These are phyloP conservation scores for Paecilomyces variotii DNA, from an alignment of 2,329 filamentous ascomycete species.

Conservation along the genomic window DNA sequence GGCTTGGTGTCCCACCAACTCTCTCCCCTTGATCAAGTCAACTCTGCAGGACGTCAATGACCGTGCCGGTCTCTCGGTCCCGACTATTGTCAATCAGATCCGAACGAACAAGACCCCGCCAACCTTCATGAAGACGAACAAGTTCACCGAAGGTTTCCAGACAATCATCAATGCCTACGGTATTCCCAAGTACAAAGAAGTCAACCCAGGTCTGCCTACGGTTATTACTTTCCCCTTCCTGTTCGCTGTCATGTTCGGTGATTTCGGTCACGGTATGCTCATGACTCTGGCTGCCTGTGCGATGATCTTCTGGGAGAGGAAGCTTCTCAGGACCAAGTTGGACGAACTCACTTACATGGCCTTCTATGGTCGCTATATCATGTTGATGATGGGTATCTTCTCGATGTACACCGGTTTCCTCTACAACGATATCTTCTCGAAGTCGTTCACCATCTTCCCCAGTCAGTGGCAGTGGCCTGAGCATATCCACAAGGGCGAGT, in stretches of 20 bases:
- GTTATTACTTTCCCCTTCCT: slow-evolving; percentile 99
- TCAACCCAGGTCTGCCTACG: slow-evolving; percentile 91
- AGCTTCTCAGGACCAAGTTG: slow-evolving; percentile 73
- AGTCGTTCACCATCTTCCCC: slow-evolving; percentile 77
- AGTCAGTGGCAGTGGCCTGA: slow-evolving; percentile 84
- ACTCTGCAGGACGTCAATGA: slow-evolving; percentile 96
- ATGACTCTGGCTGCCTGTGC: slow-evolving; percentile 76
- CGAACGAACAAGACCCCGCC: slow-evolving; percentile 94
- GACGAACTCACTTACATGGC: slow-evolving; percentile 98
- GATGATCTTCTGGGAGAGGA: slow-evolving; percentile 96
- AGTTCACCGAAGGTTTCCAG: slow-evolving; percentile 96
- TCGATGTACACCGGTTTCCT: slow-evolving; percentile 95
- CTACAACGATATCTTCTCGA: slow-evolving; percentile 97
- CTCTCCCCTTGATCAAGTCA: slow-evolving; percentile 78
- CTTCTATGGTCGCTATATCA: slow-evolving; percentile 97
- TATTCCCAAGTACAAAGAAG: slow-evolving; percentile 92
- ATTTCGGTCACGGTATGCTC: slow-evolving; percentile 86
- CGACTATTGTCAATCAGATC: slow-evolving; percentile 97
- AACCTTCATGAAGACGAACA: slow-evolving; percentile 96
- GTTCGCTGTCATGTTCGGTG: slow-evolving; percentile 99
- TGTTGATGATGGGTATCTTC: slow-evolving; percentile 94
- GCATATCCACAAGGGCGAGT: slow-evolving; percentile 56
- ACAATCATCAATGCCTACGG: slow-evolving; percentile 99
- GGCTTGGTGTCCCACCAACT: slow-evolving; percentile 93
- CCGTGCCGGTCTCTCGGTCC: slow-evolving; percentile 88